Evolutionary conservation across 352 stramenopile species (phyloP), one percentile per base, ranked within the genome.

Genomic region (Phytophthora sp.): DNA sequence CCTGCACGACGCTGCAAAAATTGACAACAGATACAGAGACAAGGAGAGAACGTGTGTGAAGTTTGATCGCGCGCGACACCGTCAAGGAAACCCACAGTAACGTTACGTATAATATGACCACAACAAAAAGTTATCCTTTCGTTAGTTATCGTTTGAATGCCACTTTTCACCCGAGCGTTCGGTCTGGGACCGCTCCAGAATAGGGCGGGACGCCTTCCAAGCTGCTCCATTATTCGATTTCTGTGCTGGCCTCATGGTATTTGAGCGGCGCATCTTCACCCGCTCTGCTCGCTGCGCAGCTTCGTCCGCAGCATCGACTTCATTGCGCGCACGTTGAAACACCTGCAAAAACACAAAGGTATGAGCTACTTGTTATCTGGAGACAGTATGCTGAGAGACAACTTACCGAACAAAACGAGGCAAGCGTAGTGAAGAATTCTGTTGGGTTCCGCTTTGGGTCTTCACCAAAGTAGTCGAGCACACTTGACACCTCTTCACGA

Each of bases 401-500:
- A 20, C 71, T 13, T 57, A 88, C 76, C 59, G 62, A 59, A 57
- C 84, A 95, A 66, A 95, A 95, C 1, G 84, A 94, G 7, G 84
- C 62, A n/a, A 95, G 76, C 7, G 85, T 94, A 3, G 84, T 77
- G 52, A 95, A 95, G 52, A 95, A 93, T 13, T 88, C 76, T 5
- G 73, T 87, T 6, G 81, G 65, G 34, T 84, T 92, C 52, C 82
- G 84, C 30, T 82, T 73, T 11, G 84, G 84, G 51, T 95, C 85
- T 67, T 95, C 85, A 17, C 87, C 87, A 63, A 95, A 95, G 64
- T 95, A 95, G 44, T 92, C 82, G 4, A 95, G 69, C n/a, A 94
- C 84, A 55, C 79, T 87, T 20, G 69, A 68, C 20, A 95, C 80
- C 39, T 93, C 71, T 21, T 89, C 79, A 21, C 69, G 66, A 12